Percentiles rank a stretch among this genome's conserved stretches.
These are phyloP conservation scores for Polyplosphaeria fusca DNA, from an alignment of 495 filamentous ascomycete genomes.

Conservation along the genomic window DNA sequence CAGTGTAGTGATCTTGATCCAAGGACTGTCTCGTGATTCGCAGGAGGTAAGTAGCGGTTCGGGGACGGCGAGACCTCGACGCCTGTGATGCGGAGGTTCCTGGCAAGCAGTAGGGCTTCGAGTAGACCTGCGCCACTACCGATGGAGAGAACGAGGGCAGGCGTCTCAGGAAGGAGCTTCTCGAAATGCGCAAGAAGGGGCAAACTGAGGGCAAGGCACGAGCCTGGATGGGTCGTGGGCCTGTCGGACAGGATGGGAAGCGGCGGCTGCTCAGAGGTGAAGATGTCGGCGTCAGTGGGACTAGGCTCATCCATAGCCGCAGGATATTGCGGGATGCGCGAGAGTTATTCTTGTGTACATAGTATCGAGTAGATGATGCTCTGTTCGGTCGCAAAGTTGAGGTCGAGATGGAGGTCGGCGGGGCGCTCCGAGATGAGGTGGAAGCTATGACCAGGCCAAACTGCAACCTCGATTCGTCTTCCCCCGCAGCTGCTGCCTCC, in stretches of 20 bases:
- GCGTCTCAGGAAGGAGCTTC: constrained; percentile 43
- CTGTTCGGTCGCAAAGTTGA: too few species aligned
- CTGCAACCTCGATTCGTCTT: constrained; percentile 11
- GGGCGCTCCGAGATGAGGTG: background rate
- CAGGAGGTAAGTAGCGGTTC: constrained; percentile 49
- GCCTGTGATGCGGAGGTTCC: constrained; percentile 38
- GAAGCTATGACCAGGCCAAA: constrained; percentile 3
- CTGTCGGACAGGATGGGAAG: constrained; percentile 4
- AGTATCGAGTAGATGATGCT: background rate
- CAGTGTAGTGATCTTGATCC: constrained; percentile 46
- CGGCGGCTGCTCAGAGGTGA: background rate
- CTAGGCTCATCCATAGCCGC: background rate
- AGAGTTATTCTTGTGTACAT: too few species aligned
- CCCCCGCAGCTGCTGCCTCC: constrained; percentile 25
- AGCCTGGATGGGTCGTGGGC: constrained; percentile 40
- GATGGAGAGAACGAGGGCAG: constrained; percentile 49
- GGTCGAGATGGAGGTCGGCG: background rate
- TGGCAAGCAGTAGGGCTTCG: constrained; percentile 46
- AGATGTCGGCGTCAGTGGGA: background rate
- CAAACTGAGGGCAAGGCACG: constrained; percentile 51
- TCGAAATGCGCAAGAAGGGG: constrained; percentile 42
- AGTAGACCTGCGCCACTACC: constrained; percentile 56
- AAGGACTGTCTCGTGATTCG: constrained; percentile 44
- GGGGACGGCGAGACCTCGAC: constrained; percentile 48
- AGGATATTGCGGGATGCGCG: too few species aligned